Evolutionary conservation across 768 basidiomycete genomes (phyloP).

Genomic region (Boletus eberwhitei): DNA sequence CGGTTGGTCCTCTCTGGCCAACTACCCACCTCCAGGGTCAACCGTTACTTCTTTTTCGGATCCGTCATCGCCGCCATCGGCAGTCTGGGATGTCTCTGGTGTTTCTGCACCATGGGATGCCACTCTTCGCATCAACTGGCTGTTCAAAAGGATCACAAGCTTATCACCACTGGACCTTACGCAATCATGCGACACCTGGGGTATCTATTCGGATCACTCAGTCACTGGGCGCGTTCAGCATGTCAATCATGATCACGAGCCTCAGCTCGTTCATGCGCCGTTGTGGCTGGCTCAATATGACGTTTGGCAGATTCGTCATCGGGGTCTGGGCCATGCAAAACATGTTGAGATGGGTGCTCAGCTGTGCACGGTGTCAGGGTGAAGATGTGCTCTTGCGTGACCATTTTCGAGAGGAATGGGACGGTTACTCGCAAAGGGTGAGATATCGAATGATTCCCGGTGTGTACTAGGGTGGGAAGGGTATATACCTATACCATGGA

Average conservation of each 20-base stretch:
- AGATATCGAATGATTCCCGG: slow-evolving; percentile 28
- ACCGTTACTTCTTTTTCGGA: slow-evolving; percentile 30
- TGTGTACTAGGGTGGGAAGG: slow-evolving; percentile 14
- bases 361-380: slow-evolving; percentile 24
- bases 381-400: slow-evolving; percentile 25
- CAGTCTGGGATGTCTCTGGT: slow-evolving; percentile 34
- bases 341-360: slow-evolving; percentile 25
- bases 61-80: slow-evolving; percentile 27
- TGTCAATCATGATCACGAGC: slow-evolving; percentile 30
- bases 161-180: slow-evolving; percentile 36
- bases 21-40: slow-evolving; percentile 20
- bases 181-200: slow-evolving; percentile 35
- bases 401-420: slow-evolving; percentile 26
- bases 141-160: slow-evolving; percentile 27
- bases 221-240: slow-evolving; percentile 27
- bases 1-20: slow-evolving; percentile 16
- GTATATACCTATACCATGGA: background rate
- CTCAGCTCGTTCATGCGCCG: slow-evolving; percentile 25
- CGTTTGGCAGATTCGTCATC: slow-evolving; percentile 13
- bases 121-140: slow-evolving; percentile 37
- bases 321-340: slow-evolving; percentile 31
- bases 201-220: slow-evolving; percentile 26
- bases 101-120: slow-evolving; percentile 31
- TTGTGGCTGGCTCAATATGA: slow-evolving; percentile 29
- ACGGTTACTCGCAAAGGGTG: slow-evolving; percentile 19